Percentiles rank a stretch among this genome's conserved stretches.
These are phyloP conservation scores for Phaffia rhodozyma DNA, from an alignment of 1,284 basidiomycete species.

Conservation along the genomic window DNA sequence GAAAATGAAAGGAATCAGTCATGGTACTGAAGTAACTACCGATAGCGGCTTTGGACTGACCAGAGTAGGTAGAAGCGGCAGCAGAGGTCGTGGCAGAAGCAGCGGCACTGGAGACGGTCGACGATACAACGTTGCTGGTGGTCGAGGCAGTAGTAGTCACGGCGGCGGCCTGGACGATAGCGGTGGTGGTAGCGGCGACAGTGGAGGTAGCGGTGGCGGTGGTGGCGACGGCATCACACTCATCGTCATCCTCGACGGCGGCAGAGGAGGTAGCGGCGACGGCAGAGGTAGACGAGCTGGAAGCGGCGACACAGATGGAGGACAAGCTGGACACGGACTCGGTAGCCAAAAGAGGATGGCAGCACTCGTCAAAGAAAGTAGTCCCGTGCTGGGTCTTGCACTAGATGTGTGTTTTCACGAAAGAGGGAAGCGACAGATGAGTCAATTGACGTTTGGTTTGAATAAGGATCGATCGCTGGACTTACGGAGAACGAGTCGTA, in stretches of 20 bases:
- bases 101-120: constrained; percentile 18
- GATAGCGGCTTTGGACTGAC: background rate
- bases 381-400: constrained; percentile 48
- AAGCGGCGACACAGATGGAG: constrained; percentile 23
- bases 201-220: constrained; percentile 25
- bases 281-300: constrained; percentile 20
- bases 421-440: background rate
- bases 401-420: background rate
- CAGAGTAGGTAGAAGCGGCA: background rate
- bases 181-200: constrained; percentile 20
- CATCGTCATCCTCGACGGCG: constrained; percentile 5
- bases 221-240: constrained; percentile 20
- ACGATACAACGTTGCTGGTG: constrained; percentile 7
- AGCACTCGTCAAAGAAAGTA: constrained; percentile 53
- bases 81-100: constrained; percentile 5
- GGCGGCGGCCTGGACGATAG: constrained; percentile 20
- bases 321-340: constrained; percentile 38
- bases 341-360: constrained; percentile 42
- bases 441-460: background rate
- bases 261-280: constrained; percentile 14
- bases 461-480: too few species aligned
- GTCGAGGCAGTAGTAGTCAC: background rate
- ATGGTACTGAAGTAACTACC: too few species aligned
- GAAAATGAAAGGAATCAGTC: background rate
- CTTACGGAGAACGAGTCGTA: too few species aligned